Conservation (phyloP, 106 monocot species). For the Cymbidium sinense region DNA sequence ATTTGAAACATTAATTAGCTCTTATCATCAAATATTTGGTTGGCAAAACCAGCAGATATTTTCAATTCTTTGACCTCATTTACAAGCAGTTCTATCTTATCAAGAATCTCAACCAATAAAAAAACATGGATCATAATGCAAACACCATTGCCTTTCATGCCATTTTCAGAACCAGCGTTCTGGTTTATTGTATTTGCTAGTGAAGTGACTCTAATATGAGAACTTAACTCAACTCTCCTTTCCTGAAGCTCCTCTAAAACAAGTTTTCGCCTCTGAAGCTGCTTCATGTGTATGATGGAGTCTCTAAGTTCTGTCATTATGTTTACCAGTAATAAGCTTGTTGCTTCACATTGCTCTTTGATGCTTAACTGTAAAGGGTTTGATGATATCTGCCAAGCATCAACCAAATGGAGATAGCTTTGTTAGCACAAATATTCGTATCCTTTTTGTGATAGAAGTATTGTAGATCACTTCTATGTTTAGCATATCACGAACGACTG, state of each 20-base stretch:
- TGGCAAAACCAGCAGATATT: slow-evolving; percentile 9
- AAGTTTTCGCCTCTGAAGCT: slow-evolving; percentile 5
- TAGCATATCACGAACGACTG: no score
- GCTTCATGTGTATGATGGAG: slow-evolving; percentile 13
- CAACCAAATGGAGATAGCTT: not conserved
- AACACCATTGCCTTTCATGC: not conserved
- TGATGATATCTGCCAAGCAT: not conserved
- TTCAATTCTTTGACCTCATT: slow-evolving; percentile 18
- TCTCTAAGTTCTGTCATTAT: slow-evolving; percentile 26
- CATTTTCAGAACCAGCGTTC: not conserved
- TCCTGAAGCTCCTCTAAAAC: slow-evolving; percentile 1
- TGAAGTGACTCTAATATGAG: not conserved
- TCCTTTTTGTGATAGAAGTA: not conserved
- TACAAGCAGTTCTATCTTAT: slow-evolving; percentile 18
- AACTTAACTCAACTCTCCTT: not conserved
- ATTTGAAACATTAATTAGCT: not conserved
- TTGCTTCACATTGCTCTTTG: slow-evolving; percentile 8
- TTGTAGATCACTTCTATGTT: not conserved
- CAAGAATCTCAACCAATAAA: slow-evolving; percentile 18
- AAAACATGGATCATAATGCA: not conserved
- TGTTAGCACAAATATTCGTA: not conserved
- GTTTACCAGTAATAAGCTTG: slow-evolving; percentile 13
- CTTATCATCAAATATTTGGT: not conserved
- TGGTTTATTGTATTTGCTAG: no score
- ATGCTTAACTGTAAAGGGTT: not conserved